These are phyloP conservation scores for Penicillium atrosanguineum DNA, from an alignment of 495 filamentous ascomycete genomes.

Conservation along the genomic window DNA sequence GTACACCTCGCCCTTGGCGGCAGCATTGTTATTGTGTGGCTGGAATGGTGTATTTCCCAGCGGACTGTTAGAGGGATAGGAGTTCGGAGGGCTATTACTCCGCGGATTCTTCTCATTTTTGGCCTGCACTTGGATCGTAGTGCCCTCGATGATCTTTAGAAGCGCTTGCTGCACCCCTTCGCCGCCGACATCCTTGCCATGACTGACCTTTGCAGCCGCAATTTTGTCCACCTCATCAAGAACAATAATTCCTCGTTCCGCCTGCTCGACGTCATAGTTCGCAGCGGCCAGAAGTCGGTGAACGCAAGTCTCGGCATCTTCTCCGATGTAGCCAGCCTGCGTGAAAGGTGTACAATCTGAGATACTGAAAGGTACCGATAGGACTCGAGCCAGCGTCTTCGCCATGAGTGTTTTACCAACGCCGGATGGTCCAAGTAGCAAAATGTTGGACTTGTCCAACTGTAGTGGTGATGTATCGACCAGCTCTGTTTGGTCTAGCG, in stretches of 20 bases:
- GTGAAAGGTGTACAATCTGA: constrained; percentile 97
- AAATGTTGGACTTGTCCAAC: constrained; percentile 94
- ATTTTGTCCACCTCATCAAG: constrained; percentile 98
- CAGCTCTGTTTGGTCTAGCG: constrained; percentile 35
- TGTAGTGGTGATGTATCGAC: constrained; percentile 63
- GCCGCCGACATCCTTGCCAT: constrained; percentile 82
- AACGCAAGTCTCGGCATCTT: constrained; percentile 91
- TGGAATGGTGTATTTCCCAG: constrained; percentile 43
- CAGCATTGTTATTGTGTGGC: constrained; percentile 35
- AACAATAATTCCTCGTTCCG: constrained; percentile 90
- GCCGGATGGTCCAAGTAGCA: constrained; percentile 88
- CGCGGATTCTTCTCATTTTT: constrained; percentile 71
- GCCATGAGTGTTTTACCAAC: constrained; percentile 97
- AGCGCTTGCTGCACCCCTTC: constrained; percentile 96
- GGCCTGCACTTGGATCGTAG: constrained; percentile 78
- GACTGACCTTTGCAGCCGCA: constrained; percentile 64
- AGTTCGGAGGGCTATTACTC: constrained; percentile 38
- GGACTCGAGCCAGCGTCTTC: constrained; percentile 71
- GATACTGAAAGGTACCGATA: constrained; percentile 95
- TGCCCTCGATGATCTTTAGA: constrained; percentile 93
- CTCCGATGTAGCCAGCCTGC: constrained; percentile 95
- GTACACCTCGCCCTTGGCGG: constrained; percentile 77
- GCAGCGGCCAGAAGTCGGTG: constrained; percentile 85
- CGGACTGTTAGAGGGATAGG: constrained; percentile 50
- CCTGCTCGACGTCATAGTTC: constrained; percentile 81